Evolutionary conservation across 257 asterid species (phyloP).

Genomic region (Gentiana macrophylla): DNA sequence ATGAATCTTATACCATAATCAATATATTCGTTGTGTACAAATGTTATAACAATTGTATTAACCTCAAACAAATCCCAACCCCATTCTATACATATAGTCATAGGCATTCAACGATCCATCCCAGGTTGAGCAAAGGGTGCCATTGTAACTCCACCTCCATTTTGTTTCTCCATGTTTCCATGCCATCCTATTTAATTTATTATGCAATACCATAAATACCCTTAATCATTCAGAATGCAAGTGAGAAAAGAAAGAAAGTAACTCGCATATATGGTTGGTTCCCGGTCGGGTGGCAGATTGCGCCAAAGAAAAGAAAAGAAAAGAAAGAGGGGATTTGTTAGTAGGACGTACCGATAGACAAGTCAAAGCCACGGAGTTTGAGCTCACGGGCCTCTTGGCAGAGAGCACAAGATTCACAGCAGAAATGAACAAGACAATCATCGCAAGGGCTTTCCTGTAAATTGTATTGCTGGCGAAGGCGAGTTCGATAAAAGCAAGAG

Average conservation of each 20-base stretch:
- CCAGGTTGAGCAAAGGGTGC: constrained; percentile 14
- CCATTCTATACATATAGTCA: too few species aligned
- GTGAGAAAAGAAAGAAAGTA: neutral
- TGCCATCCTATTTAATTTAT: constrained; percentile 12
- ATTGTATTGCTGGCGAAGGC: constrained; percentile 12
- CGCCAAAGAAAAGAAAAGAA: neutral
- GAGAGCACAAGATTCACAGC: constrained; percentile 19
- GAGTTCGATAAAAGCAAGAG: constrained; percentile 18
- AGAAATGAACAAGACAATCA: constrained; percentile 19
- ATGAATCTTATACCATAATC: too few species aligned
- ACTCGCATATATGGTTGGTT: too few species aligned
- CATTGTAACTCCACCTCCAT: constrained; percentile 3
- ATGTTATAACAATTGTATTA: too few species aligned
- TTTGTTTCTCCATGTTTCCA: constrained; percentile 13
- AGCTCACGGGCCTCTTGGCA: constrained; percentile 28
- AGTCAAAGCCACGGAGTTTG: constrained; percentile 17
- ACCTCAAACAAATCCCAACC: too few species aligned
- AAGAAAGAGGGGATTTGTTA: neutral
- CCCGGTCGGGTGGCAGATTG: too few species aligned
- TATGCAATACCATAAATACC: too few species aligned
- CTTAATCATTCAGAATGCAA: neutral
- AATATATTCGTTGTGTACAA: too few species aligned
- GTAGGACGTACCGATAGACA: constrained; percentile 2
- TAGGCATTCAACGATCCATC: constrained; percentile 7
- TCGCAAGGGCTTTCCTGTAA: constrained; percentile 12